Base-by-base conservation (phyloP, 345 rosid genomes). In the Gossypium thurberi region DNA sequence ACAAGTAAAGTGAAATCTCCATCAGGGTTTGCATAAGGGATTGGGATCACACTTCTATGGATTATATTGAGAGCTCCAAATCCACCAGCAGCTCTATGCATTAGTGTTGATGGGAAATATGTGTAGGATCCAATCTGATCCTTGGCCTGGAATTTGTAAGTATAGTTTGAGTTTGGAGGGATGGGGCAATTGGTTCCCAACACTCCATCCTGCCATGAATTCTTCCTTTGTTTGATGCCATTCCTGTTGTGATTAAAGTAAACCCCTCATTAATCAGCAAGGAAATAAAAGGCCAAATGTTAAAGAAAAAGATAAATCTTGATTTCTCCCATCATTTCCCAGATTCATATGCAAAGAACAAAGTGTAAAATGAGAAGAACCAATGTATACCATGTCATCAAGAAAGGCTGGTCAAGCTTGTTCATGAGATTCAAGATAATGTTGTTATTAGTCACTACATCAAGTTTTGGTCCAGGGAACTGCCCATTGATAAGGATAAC, bases 401-500 rank as follows among this genome's bases (percentile, higher is more conserved):
- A 97, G 78, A 94, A 88, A 76, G 98, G 97, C 79, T 90, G 87
- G 72, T 94, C 98, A 23, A 94, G 91, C 81, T 91, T 94, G 81
- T 94, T 94, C 71, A 90, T 78, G 84, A 94, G 92, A 70, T 94
- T 91, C 69, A 94, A 93, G 58, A 94, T 76, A 50, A 94, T 83
- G 83, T 94, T 94, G 79, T 94, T 33, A 33, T 33, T 33, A 33
- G 37, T 33, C 37, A 33, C 37, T 33, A 33, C 37, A 33, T 33
- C 37, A 81, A 94, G 94, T 70, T 74, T 87, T 11, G 98, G 98
- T 75, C 98, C 97, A 79, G 98, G 97, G 74, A 94, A 91, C 76
- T 94, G 97, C 60, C 91, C 94, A 83, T 94, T 94, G 86, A 94
- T 91, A 61, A 94, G 97, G 42, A 94, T 91, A 60, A 89, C 98